Base-by-base conservation (phyloP, 257 asterid species). In the Orobanche coerulescens region DNA sequence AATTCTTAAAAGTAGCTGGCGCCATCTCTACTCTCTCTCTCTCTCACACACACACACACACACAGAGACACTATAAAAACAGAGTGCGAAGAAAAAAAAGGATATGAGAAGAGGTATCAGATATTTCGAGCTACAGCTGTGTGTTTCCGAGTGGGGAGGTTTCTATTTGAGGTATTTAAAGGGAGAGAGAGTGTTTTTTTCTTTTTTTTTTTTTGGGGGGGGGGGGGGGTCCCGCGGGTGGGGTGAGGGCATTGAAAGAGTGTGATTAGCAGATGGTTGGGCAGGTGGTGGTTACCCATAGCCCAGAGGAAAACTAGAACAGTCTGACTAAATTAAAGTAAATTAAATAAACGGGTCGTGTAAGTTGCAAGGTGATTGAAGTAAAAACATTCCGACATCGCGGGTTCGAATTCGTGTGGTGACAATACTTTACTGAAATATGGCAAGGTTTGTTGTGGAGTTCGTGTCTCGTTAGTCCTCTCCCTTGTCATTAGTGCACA, bases 241-340 rank as follows among this genome's bases (percentile, higher is more conserved):
- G n/a, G n/a, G 23, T 6, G 30, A 46, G 30, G 64, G 71, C 82
- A 78, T 78, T 80, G 51, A 80, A 83, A 83, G 86, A 71, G 79
- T 65, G 80, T 53, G 71, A 74, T 63, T 69, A 76, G 81, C 68
- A 55, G 75, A 77, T 79, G 74, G 90, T 80, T 83, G 90, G 81
- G 81, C 52, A 14, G 71, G 63, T 68, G 78, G 81, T 74, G 42
- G 83, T 72, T 82, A 76, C 70, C 26, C 56, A 6, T 4, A 22
- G 50, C 11, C 58, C 46, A 53, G 13, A 16, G 53, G 52, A 47
- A 40, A 50, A 42, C 63, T 25, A 48, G 2, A 69, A 28, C 40
- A 24, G 6, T 16, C 12, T 22, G 4, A 11, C n/a, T 40, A 5
- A 20, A 7, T 1, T 0, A 11, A 12, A 6, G 2, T 42, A 7